A percentile compares a stretch with the other conserved stretches of the same genome.
These are phyloP conservation scores for Scalesia atractyloides DNA, from an alignment of 129 eudicot species.

Conservation along the genomic window DNA sequence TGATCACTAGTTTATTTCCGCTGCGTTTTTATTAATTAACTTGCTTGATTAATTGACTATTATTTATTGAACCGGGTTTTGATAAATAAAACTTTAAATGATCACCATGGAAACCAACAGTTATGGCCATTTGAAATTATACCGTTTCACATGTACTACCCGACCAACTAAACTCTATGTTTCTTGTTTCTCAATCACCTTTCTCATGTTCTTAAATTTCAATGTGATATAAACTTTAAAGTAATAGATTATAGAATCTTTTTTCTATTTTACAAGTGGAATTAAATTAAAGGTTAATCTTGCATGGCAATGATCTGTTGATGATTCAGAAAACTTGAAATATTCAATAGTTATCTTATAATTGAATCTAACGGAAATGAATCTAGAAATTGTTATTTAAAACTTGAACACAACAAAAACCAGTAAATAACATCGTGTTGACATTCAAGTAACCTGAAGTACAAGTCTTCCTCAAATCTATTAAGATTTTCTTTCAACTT, in stretches of 20 bases:
- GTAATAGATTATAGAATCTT: not conserved
- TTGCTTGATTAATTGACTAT: no score
- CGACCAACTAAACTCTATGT: not conserved
- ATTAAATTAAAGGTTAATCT: not conserved
- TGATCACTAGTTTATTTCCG: no score
- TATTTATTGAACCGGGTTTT: no score
- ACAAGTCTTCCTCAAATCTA: conserved; percentile 21
- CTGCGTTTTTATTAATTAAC: no score
- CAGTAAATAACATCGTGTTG: conserved; percentile 4
- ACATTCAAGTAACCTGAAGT: conserved; percentile 22
- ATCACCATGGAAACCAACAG: no score
- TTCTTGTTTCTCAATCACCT: not conserved
- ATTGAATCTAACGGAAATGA: conserved; percentile 5
- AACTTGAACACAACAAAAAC: not conserved
- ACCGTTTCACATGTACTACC: not conserved
- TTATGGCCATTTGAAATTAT: no score
- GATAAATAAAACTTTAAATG: no score
- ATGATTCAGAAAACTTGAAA: not conserved
- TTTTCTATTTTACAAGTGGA: not conserved
- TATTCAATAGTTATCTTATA: conserved; percentile 10
- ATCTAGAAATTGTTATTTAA: conserved; percentile 1
- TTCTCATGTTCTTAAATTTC: not conserved
- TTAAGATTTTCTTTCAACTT: conserved; percentile 16
- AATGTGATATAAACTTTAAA: not conserved
- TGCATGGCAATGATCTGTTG: conserved; percentile 5